A percentile compares a stretch with the other conserved stretches of the same genome.
Evolutionary conservation across 176 grass and related monocot genomes (phyloP).

Genomic region (Eleusine coracana): DNA sequence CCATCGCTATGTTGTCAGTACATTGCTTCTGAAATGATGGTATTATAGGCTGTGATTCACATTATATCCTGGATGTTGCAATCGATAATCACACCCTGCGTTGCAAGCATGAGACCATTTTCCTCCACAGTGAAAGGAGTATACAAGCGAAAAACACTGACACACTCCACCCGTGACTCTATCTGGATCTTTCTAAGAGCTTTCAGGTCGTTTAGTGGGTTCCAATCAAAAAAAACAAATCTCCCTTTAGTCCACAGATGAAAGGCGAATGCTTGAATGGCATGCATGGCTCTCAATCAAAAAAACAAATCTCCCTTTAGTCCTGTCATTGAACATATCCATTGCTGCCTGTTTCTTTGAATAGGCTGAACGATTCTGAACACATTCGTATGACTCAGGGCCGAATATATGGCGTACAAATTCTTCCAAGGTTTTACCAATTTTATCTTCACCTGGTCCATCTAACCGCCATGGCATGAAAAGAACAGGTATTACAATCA

Average conservation of each 20-base stretch:
- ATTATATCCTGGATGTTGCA: conserved; percentile 48
- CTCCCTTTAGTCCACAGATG: conserved; percentile 69
- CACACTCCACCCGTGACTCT: conserved; percentile 39
- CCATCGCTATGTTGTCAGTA: too few relatives aligned
- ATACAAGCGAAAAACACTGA: conserved; percentile 73
- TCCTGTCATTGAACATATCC: conserved; percentile 75
- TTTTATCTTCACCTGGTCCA: conserved; percentile 49
- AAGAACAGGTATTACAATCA: conserved; percentile 14
- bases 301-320: conserved; percentile 75
- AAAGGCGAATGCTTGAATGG: conserved; percentile 69
- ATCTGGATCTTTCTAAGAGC: conserved; percentile 64
- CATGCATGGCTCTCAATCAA: conserved; percentile 76
- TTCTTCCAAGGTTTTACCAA: conserved; percentile 74
- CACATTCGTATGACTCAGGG: conserved; percentile 63
- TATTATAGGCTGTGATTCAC: too few relatives aligned
- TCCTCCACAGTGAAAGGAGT: conserved; percentile 81
- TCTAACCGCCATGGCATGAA: conserved; percentile 51
- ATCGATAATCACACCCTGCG: conserved; percentile 55
- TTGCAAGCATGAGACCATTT: conserved; percentile 64
- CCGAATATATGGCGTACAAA: conserved; percentile 74
- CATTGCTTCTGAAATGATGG: too few relatives aligned
- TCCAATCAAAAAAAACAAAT: too few relatives aligned
- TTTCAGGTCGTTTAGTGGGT: conserved; percentile 78
- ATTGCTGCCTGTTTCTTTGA: conserved; percentile 55
- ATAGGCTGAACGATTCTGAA: conserved; percentile 42